Evolutionary conservation across 331 rosid species (phyloP).

Genomic region (Pyrus hybrid): DNA sequence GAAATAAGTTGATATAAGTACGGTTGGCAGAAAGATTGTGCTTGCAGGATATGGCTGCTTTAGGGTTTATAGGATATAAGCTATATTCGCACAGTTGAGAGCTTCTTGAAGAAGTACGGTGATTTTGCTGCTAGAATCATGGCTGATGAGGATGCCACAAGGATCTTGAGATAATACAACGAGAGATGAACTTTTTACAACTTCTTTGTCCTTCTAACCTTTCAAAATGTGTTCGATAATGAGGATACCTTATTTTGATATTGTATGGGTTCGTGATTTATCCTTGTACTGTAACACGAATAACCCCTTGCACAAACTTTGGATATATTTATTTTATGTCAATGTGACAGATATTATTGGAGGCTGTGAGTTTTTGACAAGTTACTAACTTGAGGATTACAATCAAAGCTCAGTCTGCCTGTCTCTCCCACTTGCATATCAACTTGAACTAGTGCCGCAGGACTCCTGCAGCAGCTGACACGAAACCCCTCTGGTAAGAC

Average conservation of each 20-base stretch:
- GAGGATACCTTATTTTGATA: background rate
- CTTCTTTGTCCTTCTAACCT: background rate
- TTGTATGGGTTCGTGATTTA: background rate
- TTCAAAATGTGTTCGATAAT: background rate
- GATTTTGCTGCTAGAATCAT: background rate
- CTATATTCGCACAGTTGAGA: background rate
- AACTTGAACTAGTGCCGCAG: background rate
- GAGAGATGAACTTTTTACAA: background rate
- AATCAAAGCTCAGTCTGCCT: background rate
- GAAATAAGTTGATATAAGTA: background rate
- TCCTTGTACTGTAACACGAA: background rate
- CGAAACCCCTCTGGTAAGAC: background rate
- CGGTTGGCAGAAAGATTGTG: background rate
- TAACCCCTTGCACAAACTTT: background rate
- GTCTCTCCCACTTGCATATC: background rate
- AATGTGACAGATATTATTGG: background rate
- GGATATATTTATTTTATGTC: background rate
- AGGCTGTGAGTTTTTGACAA: background rate
- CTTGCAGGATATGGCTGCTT: background rate
- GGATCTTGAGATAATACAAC: background rate
- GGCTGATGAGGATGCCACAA: background rate
- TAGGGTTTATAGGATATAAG: background rate
- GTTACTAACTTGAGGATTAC: background rate
- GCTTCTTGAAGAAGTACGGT: background rate
- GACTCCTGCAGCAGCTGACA: background rate